These are phyloP conservation scores for Puccinellia tenuiflora DNA, from an alignment of 176 grass and related monocot genomes.

Conservation along the genomic window DNA sequence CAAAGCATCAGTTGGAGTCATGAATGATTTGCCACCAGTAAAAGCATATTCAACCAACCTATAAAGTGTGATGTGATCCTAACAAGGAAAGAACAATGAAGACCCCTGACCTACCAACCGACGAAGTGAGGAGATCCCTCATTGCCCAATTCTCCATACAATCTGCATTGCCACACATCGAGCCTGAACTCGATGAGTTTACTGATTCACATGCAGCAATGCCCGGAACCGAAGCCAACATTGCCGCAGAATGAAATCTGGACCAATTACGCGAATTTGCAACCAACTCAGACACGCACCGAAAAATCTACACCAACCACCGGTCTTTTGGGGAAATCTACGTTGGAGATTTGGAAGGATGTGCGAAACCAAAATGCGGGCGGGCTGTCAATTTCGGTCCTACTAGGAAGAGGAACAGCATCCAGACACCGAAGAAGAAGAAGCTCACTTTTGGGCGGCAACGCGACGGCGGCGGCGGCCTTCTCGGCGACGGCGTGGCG, in stretches of 20 bases:
- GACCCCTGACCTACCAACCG: not conserved
- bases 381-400: conserved; percentile 34
- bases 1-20: conserved; percentile 13
- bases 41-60: not conserved
- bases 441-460: conserved; percentile 64
- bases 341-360: not conserved
- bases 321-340: not conserved
- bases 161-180: not conserved
- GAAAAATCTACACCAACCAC: conserved; percentile 18
- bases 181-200: not conserved
- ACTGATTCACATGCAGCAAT: not conserved
- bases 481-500: too few species aligned
- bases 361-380: conserved; percentile 19
- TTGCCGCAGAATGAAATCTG: not conserved
- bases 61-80: conserved; percentile 26
- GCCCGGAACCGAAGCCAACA: not conserved
- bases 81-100: conserved; percentile 32
- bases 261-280: not conserved
- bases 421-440: not conserved
- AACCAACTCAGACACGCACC: too few species aligned
- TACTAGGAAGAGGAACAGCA: not conserved
- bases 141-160: not conserved
- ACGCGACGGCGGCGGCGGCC: conserved; percentile 22
- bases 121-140: not conserved
- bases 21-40: conserved; percentile 30